These are phyloP conservation scores for Pleurozium schreberi DNA, from an alignment of 225 moss, liverwort and hornwort species.

Conservation along the genomic window DNA sequence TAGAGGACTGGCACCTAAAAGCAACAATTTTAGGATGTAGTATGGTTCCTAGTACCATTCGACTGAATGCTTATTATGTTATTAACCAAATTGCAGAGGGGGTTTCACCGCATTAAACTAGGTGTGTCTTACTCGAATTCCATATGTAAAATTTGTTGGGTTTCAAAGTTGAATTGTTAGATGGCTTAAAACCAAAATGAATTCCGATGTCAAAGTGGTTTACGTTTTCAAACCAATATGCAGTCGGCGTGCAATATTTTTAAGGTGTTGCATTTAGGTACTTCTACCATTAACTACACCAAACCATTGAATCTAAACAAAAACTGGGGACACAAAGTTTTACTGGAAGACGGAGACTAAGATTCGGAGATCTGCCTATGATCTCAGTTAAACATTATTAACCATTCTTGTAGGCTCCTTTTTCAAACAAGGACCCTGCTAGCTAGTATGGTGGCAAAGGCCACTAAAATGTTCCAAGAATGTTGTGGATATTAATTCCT, in stretches of 20 bases:
- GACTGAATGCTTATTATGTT: neutral
- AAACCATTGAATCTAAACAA: neutral
- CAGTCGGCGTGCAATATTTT: neutral
- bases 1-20: neutral
- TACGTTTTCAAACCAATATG: neutral
- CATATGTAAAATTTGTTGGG: neutral
- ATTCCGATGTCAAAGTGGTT: neutral
- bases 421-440: neutral
- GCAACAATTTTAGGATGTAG: neutral
- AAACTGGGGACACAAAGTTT: neutral
- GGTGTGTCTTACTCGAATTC: neutral
- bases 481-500: neutral
- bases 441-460: neutral
- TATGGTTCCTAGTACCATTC: neutral
- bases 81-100: neutral
- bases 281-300: neutral
- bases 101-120: neutral
- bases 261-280: neutral
- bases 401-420: neutral
- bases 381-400: neutral
- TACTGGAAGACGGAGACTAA: neutral
- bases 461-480: neutral
- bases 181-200: neutral
- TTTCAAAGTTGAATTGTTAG: neutral
- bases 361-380: neutral